Conservation (phyloP, 2,329 filamentous ascomycete species). For the Neopestalotiopsis rosae region DNA sequence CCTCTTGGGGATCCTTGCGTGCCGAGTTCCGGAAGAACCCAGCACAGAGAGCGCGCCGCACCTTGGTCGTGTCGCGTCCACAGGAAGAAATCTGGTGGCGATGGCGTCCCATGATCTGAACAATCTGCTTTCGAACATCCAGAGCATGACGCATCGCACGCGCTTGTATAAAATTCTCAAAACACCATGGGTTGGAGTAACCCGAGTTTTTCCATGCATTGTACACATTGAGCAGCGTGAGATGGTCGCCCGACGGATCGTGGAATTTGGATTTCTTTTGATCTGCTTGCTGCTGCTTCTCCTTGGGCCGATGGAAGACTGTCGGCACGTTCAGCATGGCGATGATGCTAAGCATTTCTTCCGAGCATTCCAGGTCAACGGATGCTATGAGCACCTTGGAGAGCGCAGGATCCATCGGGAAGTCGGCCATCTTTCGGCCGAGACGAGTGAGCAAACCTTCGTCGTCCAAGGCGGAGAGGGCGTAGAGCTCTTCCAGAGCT, state of each 20-base stretch:
- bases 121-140: constrained; percentile 89
- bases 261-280: constrained; percentile 98
- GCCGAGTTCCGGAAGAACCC: constrained; percentile 97
- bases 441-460: constrained; percentile 91
- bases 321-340: constrained; percentile 88
- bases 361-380: constrained; percentile 86
- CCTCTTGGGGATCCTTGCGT: constrained; percentile 93
- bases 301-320: constrained; percentile 94
- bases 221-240: constrained; percentile 95
- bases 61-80: constrained; percentile 83
- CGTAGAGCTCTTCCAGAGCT: constrained; percentile 93
- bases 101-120: constrained; percentile 93
- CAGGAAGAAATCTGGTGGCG: constrained; percentile 83
- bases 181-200: constrained; percentile 89
- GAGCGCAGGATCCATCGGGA: constrained; percentile 94
- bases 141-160: constrained; percentile 86
- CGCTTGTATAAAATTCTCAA: constrained; percentile 96
- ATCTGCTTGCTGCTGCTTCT: constrained; percentile 95
- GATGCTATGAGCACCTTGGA: constrained; percentile 90
- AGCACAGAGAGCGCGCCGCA: constrained; percentile 86
- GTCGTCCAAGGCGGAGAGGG: constrained; percentile 88
- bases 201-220: constrained; percentile 92
- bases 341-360: constrained; percentile 93
- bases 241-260: constrained; percentile 90
- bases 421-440: constrained; percentile 97